Evolutionary conservation across 768 basidiomycete species (phyloP).

Genomic region (Boletus vermiculosoides): DNA sequence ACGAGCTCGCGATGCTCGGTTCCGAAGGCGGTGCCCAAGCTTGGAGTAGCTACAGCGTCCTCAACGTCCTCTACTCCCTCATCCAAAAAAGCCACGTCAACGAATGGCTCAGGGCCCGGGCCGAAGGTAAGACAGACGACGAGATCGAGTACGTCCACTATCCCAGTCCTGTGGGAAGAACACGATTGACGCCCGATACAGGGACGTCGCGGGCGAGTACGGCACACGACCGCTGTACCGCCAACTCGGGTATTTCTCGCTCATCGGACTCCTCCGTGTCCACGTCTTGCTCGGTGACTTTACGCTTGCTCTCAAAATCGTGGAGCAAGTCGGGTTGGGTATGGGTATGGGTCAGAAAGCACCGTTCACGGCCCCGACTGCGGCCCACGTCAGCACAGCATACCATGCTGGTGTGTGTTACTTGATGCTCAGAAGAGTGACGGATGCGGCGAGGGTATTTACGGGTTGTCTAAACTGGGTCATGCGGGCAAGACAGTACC

Average conservation of each 20-base stretch:
- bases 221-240: constrained; percentile 88
- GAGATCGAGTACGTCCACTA: constrained; percentile 69
- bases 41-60: constrained; percentile 97
- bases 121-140: constrained; percentile 75
- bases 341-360: constrained; percentile 91
- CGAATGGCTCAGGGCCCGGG: constrained; percentile 83
- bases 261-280: constrained; percentile 92
- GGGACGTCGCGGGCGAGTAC: constrained; percentile 88
- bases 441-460: constrained; percentile 93
- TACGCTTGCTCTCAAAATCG: constrained; percentile 89
- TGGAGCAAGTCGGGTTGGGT: constrained; percentile 91
- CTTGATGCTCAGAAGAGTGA: constrained; percentile 89
- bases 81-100: constrained; percentile 97
- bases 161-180: not conserved
- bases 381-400: constrained; percentile 93
- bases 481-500: constrained; percentile 93
- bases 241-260: constrained; percentile 94
- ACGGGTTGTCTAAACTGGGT: constrained; percentile 94
- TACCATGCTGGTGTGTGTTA: constrained; percentile 98
- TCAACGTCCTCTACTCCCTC: constrained; percentile 97
- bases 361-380: constrained; percentile 90
- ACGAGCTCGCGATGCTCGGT: constrained; percentile 79
- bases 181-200: constrained; percentile 29
- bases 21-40: constrained; percentile 77
- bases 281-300: constrained; percentile 96